A percentile compares a stretch with the other conserved stretches of the same genome.
Evolutionary conservation across 1,284 basidiomycete species (phyloP).

Genomic region (Ustilago sp.): DNA sequence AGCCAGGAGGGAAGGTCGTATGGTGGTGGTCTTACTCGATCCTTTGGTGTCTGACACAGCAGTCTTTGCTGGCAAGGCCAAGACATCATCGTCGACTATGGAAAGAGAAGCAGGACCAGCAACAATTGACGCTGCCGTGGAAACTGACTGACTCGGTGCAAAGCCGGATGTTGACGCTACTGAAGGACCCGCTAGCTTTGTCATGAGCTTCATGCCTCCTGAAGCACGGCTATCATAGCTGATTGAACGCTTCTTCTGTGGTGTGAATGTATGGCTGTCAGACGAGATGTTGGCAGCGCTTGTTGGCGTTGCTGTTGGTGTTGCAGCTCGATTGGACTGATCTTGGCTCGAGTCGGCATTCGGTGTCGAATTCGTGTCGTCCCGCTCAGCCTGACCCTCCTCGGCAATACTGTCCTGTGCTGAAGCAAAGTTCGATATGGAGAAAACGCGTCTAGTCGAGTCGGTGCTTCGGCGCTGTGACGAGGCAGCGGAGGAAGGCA

Average conservation of each 20-base stretch:
- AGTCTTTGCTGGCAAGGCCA: not conserved
- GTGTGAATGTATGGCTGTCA: slow-evolving; percentile 15
- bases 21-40: slow-evolving; percentile 3
- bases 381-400: slow-evolving; percentile 12
- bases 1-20: slow-evolving; percentile 42
- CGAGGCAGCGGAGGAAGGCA: slow-evolving; percentile 17
- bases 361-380: not conserved
- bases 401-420: slow-evolving; percentile 39
- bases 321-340: not conserved
- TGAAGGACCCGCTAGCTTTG: slow-evolving; percentile 20
- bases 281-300: not conserved
- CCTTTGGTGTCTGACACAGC: slow-evolving; percentile 1
- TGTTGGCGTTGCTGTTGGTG: slow-evolving; percentile 2
- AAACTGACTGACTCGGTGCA: not conserved
- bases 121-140: slow-evolving; percentile 1
- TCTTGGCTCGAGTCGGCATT: not conserved
- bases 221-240: slow-evolving; percentile 36
- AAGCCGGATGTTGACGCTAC: slow-evolving; percentile 18
- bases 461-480: slow-evolving; percentile 11
- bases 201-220: slow-evolving; percentile 25
- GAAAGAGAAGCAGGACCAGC: not conserved
- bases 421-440: slow-evolving; percentile 35
- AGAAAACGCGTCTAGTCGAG: slow-evolving; percentile 32
- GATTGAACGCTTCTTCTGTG: slow-evolving; percentile 43
- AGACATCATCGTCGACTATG: not conserved